Conservation (phyloP, 192 early-diverging fungal species). For the Dimargaris verticillata region DNA sequence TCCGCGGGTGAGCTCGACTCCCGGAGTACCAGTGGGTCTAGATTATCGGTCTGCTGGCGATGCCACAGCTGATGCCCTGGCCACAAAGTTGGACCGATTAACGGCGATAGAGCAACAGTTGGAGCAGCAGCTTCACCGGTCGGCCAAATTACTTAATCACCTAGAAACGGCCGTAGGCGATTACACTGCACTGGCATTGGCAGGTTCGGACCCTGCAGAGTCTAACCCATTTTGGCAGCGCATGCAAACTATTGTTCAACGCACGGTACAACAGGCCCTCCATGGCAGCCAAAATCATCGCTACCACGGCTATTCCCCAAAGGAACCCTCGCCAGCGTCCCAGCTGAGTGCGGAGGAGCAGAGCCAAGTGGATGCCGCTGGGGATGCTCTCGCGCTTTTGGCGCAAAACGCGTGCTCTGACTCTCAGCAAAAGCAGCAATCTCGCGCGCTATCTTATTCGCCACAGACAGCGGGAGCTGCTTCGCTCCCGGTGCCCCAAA, state of each 20-base stretch:
- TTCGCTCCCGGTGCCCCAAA: too few relatives aligned
- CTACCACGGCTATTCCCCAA: background rate
- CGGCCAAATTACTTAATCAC: background rate
- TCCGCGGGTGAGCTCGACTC: background rate
- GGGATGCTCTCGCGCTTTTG: background rate
- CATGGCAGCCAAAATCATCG: background rate
- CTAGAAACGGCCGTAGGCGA: background rate
- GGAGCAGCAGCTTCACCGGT: background rate
- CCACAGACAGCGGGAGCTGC: too few relatives aligned
- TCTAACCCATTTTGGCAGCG: too few relatives aligned
- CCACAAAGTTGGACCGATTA: background rate
- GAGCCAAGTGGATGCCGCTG: background rate
- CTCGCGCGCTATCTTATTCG: too few relatives aligned
- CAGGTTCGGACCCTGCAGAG: background rate
- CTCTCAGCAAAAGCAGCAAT: too few relatives aligned
- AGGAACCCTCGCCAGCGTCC: background rate
- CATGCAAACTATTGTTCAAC: background rate
- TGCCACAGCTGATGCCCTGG: background rate
- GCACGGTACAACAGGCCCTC: background rate
- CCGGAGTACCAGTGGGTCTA: background rate
- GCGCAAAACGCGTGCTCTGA: constrained; percentile 2
- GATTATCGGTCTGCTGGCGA: background rate
- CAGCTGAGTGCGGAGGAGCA: background rate
- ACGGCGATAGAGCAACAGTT: background rate
- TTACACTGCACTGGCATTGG: background rate